Percentiles rank a stretch among this genome's conserved stretches.
Conservation (phyloP, 305 asterid species). For the Fraxinus albicans region DNA sequence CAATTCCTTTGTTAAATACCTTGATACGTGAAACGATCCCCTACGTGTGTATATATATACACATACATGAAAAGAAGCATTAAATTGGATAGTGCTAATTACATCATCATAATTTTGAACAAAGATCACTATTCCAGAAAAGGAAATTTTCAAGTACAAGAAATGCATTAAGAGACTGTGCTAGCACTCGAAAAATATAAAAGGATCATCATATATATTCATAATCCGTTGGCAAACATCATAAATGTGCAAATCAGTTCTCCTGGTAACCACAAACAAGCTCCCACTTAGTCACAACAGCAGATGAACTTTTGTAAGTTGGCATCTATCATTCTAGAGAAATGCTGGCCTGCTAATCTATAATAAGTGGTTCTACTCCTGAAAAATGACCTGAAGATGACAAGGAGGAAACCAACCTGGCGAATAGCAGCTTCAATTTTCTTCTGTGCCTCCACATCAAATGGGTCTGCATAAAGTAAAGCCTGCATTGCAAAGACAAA, state of each 20-base stretch:
- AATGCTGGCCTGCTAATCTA: slow-evolving; percentile 10
- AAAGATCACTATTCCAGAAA: not conserved
- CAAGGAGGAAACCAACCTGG: slow-evolving; percentile 52
- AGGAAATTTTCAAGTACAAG: not conserved
- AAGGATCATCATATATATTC: not conserved
- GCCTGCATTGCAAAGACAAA: slow-evolving; percentile 46
- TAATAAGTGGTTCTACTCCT: slow-evolving; percentile 11
- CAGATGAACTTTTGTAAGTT: not conserved
- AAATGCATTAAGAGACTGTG: not conserved
- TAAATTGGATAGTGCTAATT: not conserved
- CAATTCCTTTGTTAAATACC: not conserved
- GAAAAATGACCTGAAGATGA: slow-evolving; percentile 11
- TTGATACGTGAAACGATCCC: not conserved
- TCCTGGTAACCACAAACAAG: not conserved
- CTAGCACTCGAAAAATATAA: not conserved
- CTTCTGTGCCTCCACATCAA: slow-evolving; percentile 95
- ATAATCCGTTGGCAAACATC: not conserved
- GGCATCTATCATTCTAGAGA: not conserved
- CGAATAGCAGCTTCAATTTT: slow-evolving; percentile 93
- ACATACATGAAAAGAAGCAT: not conserved
- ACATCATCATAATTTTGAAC: not conserved
- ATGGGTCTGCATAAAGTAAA: slow-evolving; percentile 93
- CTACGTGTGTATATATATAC: too few relatives aligned
- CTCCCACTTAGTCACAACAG: not conserved
- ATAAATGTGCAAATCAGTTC: slow-evolving; percentile 5